These are phyloP conservation scores for Benincasa hispida DNA, from an alignment of 306 rosid species.

Conservation along the genomic window DNA sequence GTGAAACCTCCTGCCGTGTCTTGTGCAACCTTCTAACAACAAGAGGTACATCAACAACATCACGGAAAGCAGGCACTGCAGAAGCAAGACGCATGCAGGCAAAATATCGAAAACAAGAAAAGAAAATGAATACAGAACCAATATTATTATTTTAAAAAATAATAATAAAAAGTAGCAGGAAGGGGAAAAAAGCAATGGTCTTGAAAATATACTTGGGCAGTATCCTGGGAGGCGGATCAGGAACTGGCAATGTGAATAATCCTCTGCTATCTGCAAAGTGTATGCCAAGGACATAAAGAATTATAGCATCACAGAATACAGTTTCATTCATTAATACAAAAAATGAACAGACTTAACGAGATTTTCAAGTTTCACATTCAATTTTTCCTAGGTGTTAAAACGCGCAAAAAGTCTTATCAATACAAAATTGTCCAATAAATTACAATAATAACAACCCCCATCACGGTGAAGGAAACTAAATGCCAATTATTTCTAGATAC, in stretches of 20 bases:
- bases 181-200: neutral
- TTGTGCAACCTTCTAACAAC: conserved; percentile 88
- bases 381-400: neutral
- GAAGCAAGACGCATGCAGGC: neutral
- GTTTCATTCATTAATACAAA: neutral
- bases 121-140: neutral
- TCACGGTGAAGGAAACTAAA: neutral
- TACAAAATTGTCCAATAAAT: neutral
- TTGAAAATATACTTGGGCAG: conserved; percentile 67
- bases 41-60: conserved; percentile 80
- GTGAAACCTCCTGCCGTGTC: conserved; percentile 74
- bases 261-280: conserved; percentile 70
- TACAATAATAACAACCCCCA: neutral
- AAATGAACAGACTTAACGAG: neutral
- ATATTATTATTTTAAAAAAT: neutral
- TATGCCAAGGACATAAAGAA: conserved; percentile 1
- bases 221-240: conserved; percentile 96
- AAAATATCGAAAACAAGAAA: neutral
- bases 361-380: neutral
- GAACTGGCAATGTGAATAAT: conserved; percentile 92
- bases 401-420: neutral
- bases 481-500: neutral
- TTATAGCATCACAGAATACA: neutral
- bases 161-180: neutral
- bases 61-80: conserved; percentile 95